phyloP scores from a whole-genome alignment of 345 rosid species.

The Syzygium grande region DNA sequence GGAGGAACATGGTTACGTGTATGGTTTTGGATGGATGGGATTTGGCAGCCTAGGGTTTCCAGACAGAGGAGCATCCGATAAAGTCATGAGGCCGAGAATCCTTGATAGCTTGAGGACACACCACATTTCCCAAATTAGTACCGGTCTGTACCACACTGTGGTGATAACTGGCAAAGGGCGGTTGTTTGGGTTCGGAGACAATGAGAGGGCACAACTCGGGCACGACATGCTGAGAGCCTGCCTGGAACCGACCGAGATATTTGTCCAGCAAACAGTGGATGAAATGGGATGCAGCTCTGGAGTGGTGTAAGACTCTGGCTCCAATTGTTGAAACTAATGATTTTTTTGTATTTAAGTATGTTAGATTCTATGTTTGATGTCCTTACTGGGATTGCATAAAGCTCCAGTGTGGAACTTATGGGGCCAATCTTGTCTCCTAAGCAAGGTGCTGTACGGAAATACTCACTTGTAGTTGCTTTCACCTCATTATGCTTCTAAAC shows the following conservation, averaged over 20 bases:
- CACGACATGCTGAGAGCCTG: conserved; percentile 67
- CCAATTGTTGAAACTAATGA: not conserved
- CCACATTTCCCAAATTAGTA: conserved; percentile 77
- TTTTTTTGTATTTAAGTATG: not conserved
- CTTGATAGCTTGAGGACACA: conserved; percentile 64
- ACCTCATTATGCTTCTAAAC: not conserved
- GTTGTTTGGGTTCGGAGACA: conserved; percentile 87
- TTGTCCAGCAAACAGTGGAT: conserved; percentile 30
- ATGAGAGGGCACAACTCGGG: conserved; percentile 90
- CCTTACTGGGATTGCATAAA: not conserved
- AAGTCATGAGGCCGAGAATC: conserved; percentile 62
- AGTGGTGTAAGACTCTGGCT: not conserved
- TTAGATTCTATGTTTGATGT: not conserved
- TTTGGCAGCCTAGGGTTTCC: conserved; percentile 93
- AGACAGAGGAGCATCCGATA: conserved; percentile 64
- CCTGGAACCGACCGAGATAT: conserved; percentile 80
- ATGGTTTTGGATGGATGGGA: conserved; percentile 88
- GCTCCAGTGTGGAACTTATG: not conserved
- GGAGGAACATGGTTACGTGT: conserved; percentile 61
- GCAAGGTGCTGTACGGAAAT: not conserved
- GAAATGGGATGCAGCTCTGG: not conserved
- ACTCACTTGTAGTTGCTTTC: not conserved
- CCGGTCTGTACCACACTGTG: conserved; percentile 85
- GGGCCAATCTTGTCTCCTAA: not conserved
- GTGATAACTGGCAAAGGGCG: conserved; percentile 58